These are phyloP conservation scores for Dioscorea cayenensis DNA, from an alignment of 116 monocot genomes.

Conservation along the genomic window DNA sequence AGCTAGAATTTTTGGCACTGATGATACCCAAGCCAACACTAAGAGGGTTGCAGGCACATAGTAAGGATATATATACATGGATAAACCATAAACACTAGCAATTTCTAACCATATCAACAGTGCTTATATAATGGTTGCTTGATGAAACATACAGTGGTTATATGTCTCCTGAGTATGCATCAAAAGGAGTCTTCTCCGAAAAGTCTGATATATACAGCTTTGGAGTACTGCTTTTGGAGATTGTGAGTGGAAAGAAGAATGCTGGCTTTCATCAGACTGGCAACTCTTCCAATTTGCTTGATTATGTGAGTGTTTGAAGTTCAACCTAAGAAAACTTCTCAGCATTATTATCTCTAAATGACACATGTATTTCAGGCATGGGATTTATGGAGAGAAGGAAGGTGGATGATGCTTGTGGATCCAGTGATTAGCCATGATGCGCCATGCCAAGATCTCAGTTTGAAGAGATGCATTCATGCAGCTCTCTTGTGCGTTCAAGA, in stretches of 20 bases:
- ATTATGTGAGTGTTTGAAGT: not conserved
- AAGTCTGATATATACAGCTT: constrained; percentile 6
- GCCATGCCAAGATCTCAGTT: not conserved
- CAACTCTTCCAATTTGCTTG: constrained; percentile 1
- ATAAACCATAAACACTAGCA: not conserved
- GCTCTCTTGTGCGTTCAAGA: constrained; percentile 4
- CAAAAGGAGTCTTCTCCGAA: not conserved
- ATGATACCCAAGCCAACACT: constrained; percentile 43
- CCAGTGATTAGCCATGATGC: not conserved
- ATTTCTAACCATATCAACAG: no score
- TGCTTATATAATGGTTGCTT: not conserved
- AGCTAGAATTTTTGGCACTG: constrained; percentile 57
- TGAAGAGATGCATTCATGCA: not conserved
- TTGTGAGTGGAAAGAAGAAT: not conserved
- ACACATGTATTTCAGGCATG: constrained; percentile 4
- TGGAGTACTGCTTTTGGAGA: not conserved
- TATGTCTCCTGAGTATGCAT: constrained; percentile 5
- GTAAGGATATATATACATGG: constrained; percentile 22
- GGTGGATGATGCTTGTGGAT: not conserved
- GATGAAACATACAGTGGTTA: constrained; percentile 1
- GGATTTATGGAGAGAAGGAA: not conserved
- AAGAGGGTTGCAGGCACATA: constrained; percentile 69
- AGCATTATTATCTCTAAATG: not conserved
- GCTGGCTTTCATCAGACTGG: not conserved
- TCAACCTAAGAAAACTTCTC: not conserved